These are phyloP conservation scores for Apophysomyces ossiformis DNA, from an alignment of 371 early-diverging fungal species.

Conservation along the genomic window DNA sequence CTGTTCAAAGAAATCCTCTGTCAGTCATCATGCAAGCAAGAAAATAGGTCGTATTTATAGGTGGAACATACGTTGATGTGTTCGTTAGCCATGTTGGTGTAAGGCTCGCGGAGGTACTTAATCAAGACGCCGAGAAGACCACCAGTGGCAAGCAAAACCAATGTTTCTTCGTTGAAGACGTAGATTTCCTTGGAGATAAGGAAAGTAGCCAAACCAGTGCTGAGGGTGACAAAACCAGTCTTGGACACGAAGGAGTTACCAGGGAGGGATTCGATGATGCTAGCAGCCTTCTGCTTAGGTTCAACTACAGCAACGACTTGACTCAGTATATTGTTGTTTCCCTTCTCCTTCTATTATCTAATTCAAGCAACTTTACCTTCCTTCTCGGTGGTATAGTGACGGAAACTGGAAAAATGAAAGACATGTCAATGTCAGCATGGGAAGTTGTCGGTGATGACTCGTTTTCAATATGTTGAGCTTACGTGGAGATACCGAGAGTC, in stretches of 20 bases:
- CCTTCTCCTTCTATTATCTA: not conserved
- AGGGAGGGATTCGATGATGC: constrained; percentile 91
- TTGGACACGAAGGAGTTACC: constrained; percentile 88
- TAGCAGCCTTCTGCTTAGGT: constrained; percentile 80
- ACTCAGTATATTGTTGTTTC: not conserved
- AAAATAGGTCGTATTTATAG: too few species aligned
- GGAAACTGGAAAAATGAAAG: constrained; percentile 30
- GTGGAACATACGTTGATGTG: constrained; percentile 63
- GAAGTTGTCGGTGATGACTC: not conserved
- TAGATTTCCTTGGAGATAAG: constrained; percentile 97
- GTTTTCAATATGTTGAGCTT: constrained; percentile 14
- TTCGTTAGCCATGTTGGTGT: constrained; percentile 84
- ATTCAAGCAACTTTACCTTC: constrained; percentile 30
- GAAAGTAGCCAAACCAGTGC: constrained; percentile 87
- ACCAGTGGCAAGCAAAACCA: constrained; percentile 75
- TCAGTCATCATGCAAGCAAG: too few species aligned
- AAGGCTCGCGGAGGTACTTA: constrained; percentile 83
- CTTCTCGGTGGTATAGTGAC: constrained; percentile 45
- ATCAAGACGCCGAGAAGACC: constrained; percentile 79
- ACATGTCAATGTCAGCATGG: not conserved
- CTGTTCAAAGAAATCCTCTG: constrained; percentile 22
- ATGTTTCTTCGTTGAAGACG: constrained; percentile 92
- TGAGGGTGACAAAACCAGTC: constrained; percentile 85
- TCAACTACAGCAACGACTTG: constrained; percentile 35
- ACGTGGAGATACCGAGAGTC: constrained; percentile 50